Evolutionary conservation across 768 basidiomycete species (phyloP).

Genomic region (Lentinula detonsa): DNA sequence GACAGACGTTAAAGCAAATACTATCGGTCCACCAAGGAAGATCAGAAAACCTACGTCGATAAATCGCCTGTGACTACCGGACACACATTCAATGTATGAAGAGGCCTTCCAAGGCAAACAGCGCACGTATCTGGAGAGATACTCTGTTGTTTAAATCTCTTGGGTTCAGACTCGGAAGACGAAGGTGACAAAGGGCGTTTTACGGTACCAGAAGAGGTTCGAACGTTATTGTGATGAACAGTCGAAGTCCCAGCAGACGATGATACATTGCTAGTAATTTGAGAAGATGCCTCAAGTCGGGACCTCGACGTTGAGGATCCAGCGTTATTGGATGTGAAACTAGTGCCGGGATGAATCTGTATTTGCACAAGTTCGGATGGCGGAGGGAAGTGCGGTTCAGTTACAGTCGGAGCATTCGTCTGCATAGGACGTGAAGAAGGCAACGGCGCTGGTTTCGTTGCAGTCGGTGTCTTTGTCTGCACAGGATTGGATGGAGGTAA

Average conservation of each 20-base stretch:
- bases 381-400: neutral
- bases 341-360: neutral
- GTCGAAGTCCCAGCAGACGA: neutral
- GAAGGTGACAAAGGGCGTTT: slow-evolving; percentile 16
- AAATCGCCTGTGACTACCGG: slow-evolving; percentile 47
- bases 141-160: slow-evolving; percentile 29
- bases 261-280: neutral
- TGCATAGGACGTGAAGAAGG: no score
- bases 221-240: neutral
- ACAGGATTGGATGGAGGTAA: no score
- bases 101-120: slow-evolving; percentile 38
- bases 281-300: neutral
- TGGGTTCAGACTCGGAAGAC: slow-evolving; percentile 24
- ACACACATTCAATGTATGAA: slow-evolving; percentile 50
- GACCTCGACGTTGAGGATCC: neutral
- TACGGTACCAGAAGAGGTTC: neutral
- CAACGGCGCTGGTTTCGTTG: no score
- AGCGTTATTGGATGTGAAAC: neutral
- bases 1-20: neutral
- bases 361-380: neutral
- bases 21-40: neutral
- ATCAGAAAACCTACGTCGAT: slow-evolving; percentile 35
- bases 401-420: no score
- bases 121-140: slow-evolving; percentile 26
- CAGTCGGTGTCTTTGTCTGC: no score